Evolutionary conservation across 257 asterid species (phyloP).

Genomic region (Solanum chiquidenum): DNA sequence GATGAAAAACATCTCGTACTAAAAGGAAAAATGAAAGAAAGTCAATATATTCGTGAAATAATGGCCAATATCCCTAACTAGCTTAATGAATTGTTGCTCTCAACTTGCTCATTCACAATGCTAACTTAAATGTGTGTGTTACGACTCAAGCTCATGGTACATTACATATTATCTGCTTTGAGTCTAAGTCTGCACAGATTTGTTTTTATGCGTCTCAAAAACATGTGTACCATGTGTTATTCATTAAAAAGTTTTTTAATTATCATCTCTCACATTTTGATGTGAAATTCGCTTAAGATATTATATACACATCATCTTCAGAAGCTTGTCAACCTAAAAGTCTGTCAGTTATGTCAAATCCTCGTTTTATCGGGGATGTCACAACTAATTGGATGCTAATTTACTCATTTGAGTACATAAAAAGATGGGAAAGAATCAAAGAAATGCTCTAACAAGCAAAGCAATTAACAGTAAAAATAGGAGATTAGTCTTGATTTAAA

Average conservation of each 20-base stretch:
- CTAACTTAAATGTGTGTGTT: neutral
- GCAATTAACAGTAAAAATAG: neutral
- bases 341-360: rapidly evolving
- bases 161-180: neutral
- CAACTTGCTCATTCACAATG: neutral
- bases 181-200: rapidly evolving
- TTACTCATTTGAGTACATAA: neutral
- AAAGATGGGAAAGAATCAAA: neutral
- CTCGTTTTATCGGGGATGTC: neutral
- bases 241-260: neutral
- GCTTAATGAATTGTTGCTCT: neutral
- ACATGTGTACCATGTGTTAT: neutral
- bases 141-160: neutral
- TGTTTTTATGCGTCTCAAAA: neutral
- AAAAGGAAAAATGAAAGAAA: neutral
- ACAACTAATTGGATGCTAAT: neutral
- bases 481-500: neutral
- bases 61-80: neutral
- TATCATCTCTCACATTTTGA: neutral
- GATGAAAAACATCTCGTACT: too few species aligned
- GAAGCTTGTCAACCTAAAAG: neutral
- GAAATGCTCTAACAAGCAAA: neutral
- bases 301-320: neutral
- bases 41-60: neutral
- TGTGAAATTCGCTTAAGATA: neutral